Evolutionary conservation across 805 yeast species (phyloP), one percentile per base, ranked within the genome.

Genomic region (Sugiyamaella smithiae): DNA sequence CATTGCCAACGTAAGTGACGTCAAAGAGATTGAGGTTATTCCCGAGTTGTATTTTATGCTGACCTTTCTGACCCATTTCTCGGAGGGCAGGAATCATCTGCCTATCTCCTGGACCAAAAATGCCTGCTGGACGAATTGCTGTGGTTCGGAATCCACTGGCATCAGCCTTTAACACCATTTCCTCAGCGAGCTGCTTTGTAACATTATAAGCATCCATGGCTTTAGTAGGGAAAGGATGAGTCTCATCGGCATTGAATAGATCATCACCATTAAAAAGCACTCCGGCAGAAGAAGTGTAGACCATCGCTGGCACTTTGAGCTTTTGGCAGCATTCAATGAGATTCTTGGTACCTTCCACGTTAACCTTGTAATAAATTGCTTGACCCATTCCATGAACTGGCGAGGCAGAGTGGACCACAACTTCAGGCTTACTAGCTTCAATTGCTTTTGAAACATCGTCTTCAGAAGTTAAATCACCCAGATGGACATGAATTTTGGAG

Each of bases 1-100:
- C 98, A 67, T 93, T 93, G 9, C 97, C 98, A n/a, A 85, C 98
- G 63, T 89, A 93, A 0, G 98, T 88, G 87, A 96, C 90, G 66
- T 93, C 99, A 61, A 91, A 93, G 48, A 93, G 69, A 64, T 93
- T 93, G 65, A 86, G 81, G 69, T 93, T 93, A 65, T 88, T 95
- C 56, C 99, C 99, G 43, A 93, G 74, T 69, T 93, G 99, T 67
- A 88, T 88, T 66, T 85, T 85, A 19, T 93, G 84, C 67, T 91
- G 97, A 6, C 96, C 96, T 47, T 79, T 70, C 50, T 77, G 76
- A 2, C 96, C 89, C 38, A 88, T 96, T 12, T 76, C 76, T 62
- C 96, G 80, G 51, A 93, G 73, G 2, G 95, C 96, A 9, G 99
- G 99, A 40, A 93, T 93, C 61, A 93, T 71, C 66, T 93, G 99